These are phyloP conservation scores for Spencermartinsiella europaea DNA, from an alignment of 805 yeast genomes.

Conservation along the genomic window DNA sequence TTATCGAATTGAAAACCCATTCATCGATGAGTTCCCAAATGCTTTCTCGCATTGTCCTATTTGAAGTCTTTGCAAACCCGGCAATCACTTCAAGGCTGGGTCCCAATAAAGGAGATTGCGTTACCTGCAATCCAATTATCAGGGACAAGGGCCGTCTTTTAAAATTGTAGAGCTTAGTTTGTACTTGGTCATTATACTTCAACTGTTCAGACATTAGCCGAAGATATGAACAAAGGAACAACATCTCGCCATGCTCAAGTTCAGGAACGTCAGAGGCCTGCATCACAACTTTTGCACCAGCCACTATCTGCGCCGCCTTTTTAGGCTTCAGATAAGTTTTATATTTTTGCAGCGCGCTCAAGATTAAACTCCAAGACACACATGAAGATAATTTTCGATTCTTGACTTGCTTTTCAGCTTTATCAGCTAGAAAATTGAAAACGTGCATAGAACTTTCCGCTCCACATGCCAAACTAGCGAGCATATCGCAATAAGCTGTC, in stretches of 20 bases:
- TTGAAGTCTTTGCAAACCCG: slow-evolving; percentile 47
- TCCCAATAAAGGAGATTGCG: slow-evolving; percentile 48
- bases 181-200: slow-evolving; percentile 35
- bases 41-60: slow-evolving; percentile 36
- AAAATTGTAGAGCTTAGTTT: slow-evolving; percentile 23
- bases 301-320: not conserved
- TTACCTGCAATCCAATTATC: slow-evolving; percentile 34
- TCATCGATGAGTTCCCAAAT: slow-evolving; percentile 69
- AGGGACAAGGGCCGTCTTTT: not conserved
- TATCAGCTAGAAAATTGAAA: slow-evolving; percentile 16
- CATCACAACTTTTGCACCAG: slow-evolving; percentile 13
- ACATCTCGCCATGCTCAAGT: slow-evolving; percentile 73
- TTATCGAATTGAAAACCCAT: slow-evolving; percentile 50
- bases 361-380: slow-evolving; percentile 53
- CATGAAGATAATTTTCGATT: slow-evolving; percentile 23
- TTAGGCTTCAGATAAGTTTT: slow-evolving; percentile 36
- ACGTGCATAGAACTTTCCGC: slow-evolving; percentile 43
- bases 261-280: slow-evolving; percentile 34
- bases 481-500: slow-evolving; percentile 73
- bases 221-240: slow-evolving; percentile 68
- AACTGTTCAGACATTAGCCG: slow-evolving; percentile 57
- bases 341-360: slow-evolving; percentile 51
- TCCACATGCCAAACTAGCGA: slow-evolving; percentile 70
- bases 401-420: slow-evolving; percentile 1
- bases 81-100: slow-evolving; percentile 52